A percentile compares a stretch with the other conserved stretches of the same genome.
Evolutionary conservation across 176 grass and related monocot genomes (phyloP).

Genomic region (Bonia amplexicaulis): DNA sequence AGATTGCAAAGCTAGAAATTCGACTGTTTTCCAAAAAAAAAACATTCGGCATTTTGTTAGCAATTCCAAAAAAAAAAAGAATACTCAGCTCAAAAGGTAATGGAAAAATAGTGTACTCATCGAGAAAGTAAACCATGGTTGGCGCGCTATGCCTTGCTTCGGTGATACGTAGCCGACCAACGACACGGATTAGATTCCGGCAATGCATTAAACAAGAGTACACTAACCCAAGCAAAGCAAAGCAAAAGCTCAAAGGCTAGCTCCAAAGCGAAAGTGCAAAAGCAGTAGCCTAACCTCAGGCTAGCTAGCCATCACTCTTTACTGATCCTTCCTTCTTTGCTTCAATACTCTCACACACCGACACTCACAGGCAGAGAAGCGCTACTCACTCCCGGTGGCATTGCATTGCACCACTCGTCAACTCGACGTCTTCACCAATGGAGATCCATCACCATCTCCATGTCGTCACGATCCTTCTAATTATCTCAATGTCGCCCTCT

Average conservation of each 20-base stretch:
- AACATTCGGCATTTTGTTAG: too few species aligned
- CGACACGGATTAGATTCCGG: conserved; percentile 7
- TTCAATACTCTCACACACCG: not conserved
- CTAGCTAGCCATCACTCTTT: not conserved
- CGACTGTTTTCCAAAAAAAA: too few species aligned
- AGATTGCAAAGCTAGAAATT: too few species aligned
- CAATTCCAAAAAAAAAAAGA: too few species aligned
- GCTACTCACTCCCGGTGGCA: not conserved
- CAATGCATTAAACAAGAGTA: conserved; percentile 18
- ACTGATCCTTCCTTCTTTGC: not conserved
- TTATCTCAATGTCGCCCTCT: not conserved
- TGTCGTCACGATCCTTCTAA: not conserved
- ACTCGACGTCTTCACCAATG: not conserved
- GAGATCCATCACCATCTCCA: conserved; percentile 24
- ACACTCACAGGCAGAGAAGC: not conserved
- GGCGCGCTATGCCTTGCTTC: conserved; percentile 17
- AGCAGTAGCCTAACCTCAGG: not conserved
- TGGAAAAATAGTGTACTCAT: too few species aligned
- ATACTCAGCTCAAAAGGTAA: too few species aligned
- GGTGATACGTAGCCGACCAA: not conserved
- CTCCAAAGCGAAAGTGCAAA: conserved; percentile 18
- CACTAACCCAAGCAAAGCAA: conserved; percentile 21
- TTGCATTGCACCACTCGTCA: not conserved
- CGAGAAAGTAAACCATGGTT: not conserved
- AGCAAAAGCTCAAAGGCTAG: conserved; percentile 30